These are phyloP conservation scores for Zygosaccharomyces sapae DNA, from an alignment of 1,139 yeast species.

Conservation along the genomic window DNA sequence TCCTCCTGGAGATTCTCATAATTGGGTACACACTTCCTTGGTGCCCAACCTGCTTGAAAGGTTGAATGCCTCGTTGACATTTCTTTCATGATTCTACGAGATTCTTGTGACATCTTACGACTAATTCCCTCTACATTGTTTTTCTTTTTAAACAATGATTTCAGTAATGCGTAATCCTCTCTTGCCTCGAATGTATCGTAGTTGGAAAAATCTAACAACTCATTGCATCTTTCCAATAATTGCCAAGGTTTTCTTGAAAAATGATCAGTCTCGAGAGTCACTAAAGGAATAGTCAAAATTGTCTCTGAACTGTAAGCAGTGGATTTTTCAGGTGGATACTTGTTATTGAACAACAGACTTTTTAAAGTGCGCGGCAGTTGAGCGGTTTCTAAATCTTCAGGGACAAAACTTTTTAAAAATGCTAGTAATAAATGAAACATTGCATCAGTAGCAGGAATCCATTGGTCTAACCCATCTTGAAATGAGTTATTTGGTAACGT, in stretches of 20 bases:
- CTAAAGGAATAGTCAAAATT: slow-evolving; percentile 59
- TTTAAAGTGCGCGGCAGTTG: slow-evolving; percentile 63
- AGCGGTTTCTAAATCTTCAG: slow-evolving; percentile 49
- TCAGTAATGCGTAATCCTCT: slow-evolving; percentile 74
- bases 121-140: slow-evolving; percentile 51
- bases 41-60: slow-evolving; percentile 41
- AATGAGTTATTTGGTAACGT: slow-evolving; percentile 40
- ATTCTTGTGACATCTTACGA: slow-evolving; percentile 66
- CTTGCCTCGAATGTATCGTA: slow-evolving; percentile 66
- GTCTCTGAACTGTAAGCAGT: slow-evolving; percentile 40
- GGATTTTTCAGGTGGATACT: slow-evolving; percentile 59
- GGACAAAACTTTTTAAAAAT: slow-evolving; percentile 75
- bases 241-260: slow-evolving; percentile 54
- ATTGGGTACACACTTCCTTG: slow-evolving; percentile 20
- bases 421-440: slow-evolving; percentile 75
- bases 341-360: slow-evolving; percentile 55
- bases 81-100: slow-evolving; percentile 61
- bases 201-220: slow-evolving; percentile 65
- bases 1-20: slow-evolving; percentile 17
- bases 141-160: slow-evolving; percentile 61
- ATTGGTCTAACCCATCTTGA: slow-evolving; percentile 66
- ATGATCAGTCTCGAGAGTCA: slow-evolving; percentile 59
- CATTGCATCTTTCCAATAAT: slow-evolving; percentile 48
- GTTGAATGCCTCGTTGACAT: slow-evolving; percentile 48
- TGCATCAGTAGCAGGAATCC: slow-evolving; percentile 84